These are phyloP conservation scores for Yamadazyma atmosphaerica DNA, from an alignment of 1,139 yeast genomes.

Conservation along the genomic window DNA sequence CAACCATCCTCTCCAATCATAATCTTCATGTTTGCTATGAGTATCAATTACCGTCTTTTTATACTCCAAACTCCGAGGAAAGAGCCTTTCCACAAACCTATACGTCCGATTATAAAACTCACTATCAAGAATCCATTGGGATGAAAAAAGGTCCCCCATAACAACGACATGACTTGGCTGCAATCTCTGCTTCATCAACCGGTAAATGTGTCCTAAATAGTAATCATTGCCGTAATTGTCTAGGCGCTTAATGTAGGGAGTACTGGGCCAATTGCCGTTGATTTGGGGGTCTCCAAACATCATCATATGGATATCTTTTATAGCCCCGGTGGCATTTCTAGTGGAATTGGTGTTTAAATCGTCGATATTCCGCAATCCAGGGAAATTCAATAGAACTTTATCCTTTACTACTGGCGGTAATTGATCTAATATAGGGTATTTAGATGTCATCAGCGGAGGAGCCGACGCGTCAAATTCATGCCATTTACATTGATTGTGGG, in stretches of 20 bases:
- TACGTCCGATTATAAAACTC: constrained; percentile 80
- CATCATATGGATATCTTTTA: constrained; percentile 59
- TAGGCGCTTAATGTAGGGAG: constrained; percentile 71
- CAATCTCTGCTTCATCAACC: constrained; percentile 58
- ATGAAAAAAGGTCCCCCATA: constrained; percentile 91
- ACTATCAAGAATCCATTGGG: constrained; percentile 90
- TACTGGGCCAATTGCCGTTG: constrained; percentile 75
- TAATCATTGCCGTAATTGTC: constrained; percentile 89
- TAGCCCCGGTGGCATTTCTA: constrained; percentile 9
- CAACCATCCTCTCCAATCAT: constrained; percentile 55
- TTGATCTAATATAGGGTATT: constrained; percentile 20
- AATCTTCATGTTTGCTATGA: constrained; percentile 45
- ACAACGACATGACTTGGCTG: constrained; percentile 82
- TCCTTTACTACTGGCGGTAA: constrained; percentile 22
- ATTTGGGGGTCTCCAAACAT: constrained; percentile 97
- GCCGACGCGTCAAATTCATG: constrained; percentile 22
- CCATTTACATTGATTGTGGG: constrained; percentile 62
- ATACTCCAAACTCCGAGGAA: constrained; percentile 53
- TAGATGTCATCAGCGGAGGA: constrained; percentile 11
- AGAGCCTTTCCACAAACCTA: constrained; percentile 66
- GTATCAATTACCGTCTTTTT: constrained; percentile 49
- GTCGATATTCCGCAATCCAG: constrained; percentile 21
- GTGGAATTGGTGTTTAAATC: constrained; percentile 12
- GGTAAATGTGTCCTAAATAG: constrained; percentile 80
- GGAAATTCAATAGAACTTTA: constrained; percentile 34